phyloP scores from a whole-genome alignment of 2,329 filamentous ascomycete genomes.

The Aspergillus sp. region DNA sequence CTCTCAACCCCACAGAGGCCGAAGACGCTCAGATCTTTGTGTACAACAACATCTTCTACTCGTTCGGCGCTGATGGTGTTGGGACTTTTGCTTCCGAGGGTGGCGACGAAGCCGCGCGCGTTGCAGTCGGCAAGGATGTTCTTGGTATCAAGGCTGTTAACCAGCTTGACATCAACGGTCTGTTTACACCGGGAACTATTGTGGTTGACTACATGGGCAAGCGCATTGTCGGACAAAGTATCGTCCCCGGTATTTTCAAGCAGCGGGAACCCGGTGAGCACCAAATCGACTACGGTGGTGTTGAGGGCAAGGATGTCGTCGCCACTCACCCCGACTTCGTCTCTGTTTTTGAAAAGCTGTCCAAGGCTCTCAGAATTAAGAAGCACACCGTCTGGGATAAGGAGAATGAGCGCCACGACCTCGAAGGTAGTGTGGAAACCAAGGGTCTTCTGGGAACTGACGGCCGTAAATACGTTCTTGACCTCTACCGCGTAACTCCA shows the following conservation, averaged over 20 bases:
- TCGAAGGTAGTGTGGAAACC: conserved; percentile 95
- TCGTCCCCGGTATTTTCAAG: conserved; percentile 98
- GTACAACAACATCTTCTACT: conserved; percentile 99
- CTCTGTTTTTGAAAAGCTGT: conserved; percentile 82
- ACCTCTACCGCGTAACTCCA: conserved; percentile 91
- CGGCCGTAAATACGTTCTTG: conserved; percentile 94
- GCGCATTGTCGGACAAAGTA: conserved; percentile 95
- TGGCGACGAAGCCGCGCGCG: conserved; percentile 91
- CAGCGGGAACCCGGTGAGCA: conserved; percentile 96
- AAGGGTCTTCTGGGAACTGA: conserved; percentile 97
- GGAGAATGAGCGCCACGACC: conserved; percentile 81
- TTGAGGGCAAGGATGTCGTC: conserved; percentile 94
- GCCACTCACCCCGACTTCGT: conserved; percentile 86
- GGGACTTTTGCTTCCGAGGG: conserved; percentile 96
- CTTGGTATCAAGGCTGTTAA: conserved; percentile 92
- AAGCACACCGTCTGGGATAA: conserved; percentile 98
- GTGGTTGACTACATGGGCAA: conserved; percentile 97
- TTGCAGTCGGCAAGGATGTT: conserved; percentile 96
- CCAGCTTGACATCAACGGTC: conserved; percentile 89
- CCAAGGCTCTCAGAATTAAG: conserved; percentile 87
- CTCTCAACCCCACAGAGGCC: conserved; percentile 90
- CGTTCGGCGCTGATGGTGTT: conserved; percentile 94
- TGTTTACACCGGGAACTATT: conserved; percentile 94
- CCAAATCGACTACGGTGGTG: conserved; percentile 97
- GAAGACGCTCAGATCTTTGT: conserved; percentile 97